Percentiles rank a stretch among this genome's conserved stretches.
phyloP scores from a whole-genome alignment of 2,329 filamentous ascomycete species.

The Colletotrichum tropicale region DNA sequence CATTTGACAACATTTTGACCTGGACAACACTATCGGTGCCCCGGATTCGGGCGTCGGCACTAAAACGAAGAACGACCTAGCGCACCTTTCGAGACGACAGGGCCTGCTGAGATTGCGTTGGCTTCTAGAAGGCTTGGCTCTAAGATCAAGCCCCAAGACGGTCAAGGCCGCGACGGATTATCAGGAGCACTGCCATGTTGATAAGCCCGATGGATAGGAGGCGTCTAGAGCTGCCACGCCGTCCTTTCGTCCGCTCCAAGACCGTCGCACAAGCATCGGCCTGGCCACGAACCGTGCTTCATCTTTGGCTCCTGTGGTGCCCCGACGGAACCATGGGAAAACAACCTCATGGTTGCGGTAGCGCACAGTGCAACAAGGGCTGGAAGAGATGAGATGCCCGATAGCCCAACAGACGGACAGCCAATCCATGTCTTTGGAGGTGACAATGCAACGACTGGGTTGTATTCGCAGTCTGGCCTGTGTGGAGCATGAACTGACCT shows the following conservation, averaged over 20 bases:
- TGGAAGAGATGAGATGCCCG: background rate
- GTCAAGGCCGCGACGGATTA: background rate
- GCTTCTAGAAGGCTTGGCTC: constrained; percentile 8
- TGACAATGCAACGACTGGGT: constrained; percentile 4
- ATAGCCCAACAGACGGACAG: background rate
- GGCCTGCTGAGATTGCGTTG: background rate
- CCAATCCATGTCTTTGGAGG: background rate
- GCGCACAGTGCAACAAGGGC: background rate
- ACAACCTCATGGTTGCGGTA: background rate
- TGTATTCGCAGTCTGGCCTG: background rate
- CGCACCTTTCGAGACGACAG: background rate
- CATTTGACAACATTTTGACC: background rate
- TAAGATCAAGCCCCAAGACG: background rate
- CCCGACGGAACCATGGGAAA: background rate
- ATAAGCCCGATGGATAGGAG: background rate
- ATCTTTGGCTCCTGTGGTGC: background rate
- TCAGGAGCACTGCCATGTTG: background rate
- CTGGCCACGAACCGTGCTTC: background rate
- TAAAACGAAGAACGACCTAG: background rate
- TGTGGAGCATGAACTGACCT: constrained; percentile 4
- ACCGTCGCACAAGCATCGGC: background rate
- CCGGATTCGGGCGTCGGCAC: background rate
- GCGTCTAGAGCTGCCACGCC: background rate
- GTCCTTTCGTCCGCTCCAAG: background rate
- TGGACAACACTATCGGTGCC: background rate